phyloP scores from a whole-genome alignment of 805 yeast genomes.

The Jamesozyma rosinii region DNA sequence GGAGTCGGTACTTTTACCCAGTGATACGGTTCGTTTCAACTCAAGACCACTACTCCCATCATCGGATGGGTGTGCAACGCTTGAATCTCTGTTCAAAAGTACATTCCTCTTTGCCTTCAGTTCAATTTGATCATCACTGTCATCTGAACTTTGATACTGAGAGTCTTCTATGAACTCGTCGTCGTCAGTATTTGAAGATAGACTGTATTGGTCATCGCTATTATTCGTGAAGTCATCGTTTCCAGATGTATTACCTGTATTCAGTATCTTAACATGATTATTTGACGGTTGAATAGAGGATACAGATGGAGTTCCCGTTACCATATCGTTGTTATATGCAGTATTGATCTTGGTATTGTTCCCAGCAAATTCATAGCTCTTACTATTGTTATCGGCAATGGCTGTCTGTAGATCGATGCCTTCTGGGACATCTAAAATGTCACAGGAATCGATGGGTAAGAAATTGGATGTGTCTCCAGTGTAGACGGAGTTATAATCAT shows the following conservation, averaged over 20 bases:
- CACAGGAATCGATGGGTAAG: slow-evolving; percentile 29
- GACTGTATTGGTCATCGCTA: slow-evolving; percentile 9
- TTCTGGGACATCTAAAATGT: slow-evolving; percentile 31
- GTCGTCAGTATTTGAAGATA: slow-evolving; percentile 13
- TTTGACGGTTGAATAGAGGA: too few species aligned
- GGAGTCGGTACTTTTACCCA: slow-evolving; percentile 23
- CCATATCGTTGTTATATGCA: neutral
- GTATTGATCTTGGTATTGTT: neutral
- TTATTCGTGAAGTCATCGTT: neutral
- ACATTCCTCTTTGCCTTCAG: neutral
- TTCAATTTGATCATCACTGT: slow-evolving; percentile 21
- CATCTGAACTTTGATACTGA: slow-evolving; percentile 15
- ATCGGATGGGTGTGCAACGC: slow-evolving; percentile 2
- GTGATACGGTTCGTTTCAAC: slow-evolving; percentile 22
- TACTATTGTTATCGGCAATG: slow-evolving; percentile 20
- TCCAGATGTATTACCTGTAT: neutral
- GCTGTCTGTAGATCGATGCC: slow-evolving; percentile 28
- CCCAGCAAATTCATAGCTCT: slow-evolving; percentile 10
- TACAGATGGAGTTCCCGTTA: neutral
- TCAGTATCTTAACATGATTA: neutral
- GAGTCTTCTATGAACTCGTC: slow-evolving; percentile 23
- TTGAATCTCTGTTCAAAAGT: slow-evolving; percentile 8
- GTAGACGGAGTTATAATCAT: slow-evolving; percentile 73
- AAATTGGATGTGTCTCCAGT: slow-evolving; percentile 38
- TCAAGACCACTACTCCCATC: slow-evolving; percentile 10